Evolutionary conservation across 305 asterid species (phyloP), one percentile per base, ranked within the genome.

Genomic region (Fraxinus greggii): DNA sequence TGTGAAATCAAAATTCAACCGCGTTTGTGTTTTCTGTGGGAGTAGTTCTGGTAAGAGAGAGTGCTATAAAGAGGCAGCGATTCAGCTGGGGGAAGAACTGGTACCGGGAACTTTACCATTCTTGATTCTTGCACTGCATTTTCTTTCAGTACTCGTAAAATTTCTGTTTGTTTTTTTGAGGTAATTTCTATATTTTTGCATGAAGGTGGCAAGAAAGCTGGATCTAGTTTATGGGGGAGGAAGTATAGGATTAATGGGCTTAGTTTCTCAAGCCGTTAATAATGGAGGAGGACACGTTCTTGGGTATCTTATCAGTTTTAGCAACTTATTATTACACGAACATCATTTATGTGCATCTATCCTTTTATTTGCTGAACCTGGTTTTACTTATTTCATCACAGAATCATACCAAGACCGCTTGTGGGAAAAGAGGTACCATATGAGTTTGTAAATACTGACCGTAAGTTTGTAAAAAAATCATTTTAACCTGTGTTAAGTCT

Each of bases 211-310:
- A 3, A 88, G 89, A 86, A 90, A 88, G 42, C 74, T 91, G 89
- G 89, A 91, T 87, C 93, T 92, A 72, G 97, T 92, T 9, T 92
- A 92, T 32, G 97, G 97, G 5, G 95, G 97, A 10, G 97, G 97
- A 38, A 88, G 92, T 78, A 87, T 93, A 79, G 95, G 97, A 24
- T 45, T 93, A 48, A 93, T 93, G 95, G 97, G 94, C 26, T 82
- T 87, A 78, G 89, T 93, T 77, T 92, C 95, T 3, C 84, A 84
- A 56, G 91, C 94, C 7, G 95, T 92, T 84, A 90, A 90, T 69
- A 56, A 10, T 12, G 95, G 97, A 54, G 97, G 97, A 31, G 90
- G 95, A 33, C 91, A 90, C 73, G 97, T 92, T 72, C 87, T 90
- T 67, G 95, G 97, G 94, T 91, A 67, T 5, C 1, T 3, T 19